Evolutionary conservation across 2,329 filamentous ascomycete species (phyloP), one percentile per base, ranked within the genome.

Genomic region (Catunica adiposa): DNA sequence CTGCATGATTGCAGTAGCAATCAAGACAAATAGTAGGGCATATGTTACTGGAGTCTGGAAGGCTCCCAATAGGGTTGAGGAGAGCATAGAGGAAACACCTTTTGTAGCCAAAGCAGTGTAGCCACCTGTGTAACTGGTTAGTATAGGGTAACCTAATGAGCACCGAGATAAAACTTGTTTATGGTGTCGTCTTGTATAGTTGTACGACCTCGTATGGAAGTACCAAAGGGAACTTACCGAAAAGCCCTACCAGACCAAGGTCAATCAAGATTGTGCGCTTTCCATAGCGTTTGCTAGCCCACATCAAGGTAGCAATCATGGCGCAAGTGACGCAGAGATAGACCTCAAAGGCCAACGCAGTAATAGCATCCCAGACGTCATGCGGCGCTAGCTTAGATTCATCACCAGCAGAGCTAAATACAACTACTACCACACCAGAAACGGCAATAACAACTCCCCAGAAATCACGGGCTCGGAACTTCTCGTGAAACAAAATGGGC

Each of bases 21-120:
- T 74, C 25, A 98, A 76, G 51, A 97, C 76, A 53, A 84, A 72
- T 7, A 92, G 67, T n/a, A 98, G 77, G 1, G 82, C 78, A 65
- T 97, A 98, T 20, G 89, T 94, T 59, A 98, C 84, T 0, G 90
- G 89, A 37, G 90, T 97, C 0, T 88, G 84, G 60, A 98, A 86
- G 15, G 87, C 87, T 62, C 85, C 81, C 76, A 89, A 87, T 20
- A 97, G 77, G 0, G 86, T 94, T 53, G 88, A 89, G 0, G 92
- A 96, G 20, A 98, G 76, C 71, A 98, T 83, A 0, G 92, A 97
- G 1, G 92, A 90, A 40, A 98, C 86, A 56, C 92, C 92, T 68
- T 98, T 98, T 29, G 92, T 98, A 1, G 90, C 88, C 4, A 98
- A 75, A 9, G 87, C 92, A n/a, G 92, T 98, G 68, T 96, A 98